Evolutionary conservation across 306 rosid genomes (phyloP).

Genomic region (Trifolium repens): DNA sequence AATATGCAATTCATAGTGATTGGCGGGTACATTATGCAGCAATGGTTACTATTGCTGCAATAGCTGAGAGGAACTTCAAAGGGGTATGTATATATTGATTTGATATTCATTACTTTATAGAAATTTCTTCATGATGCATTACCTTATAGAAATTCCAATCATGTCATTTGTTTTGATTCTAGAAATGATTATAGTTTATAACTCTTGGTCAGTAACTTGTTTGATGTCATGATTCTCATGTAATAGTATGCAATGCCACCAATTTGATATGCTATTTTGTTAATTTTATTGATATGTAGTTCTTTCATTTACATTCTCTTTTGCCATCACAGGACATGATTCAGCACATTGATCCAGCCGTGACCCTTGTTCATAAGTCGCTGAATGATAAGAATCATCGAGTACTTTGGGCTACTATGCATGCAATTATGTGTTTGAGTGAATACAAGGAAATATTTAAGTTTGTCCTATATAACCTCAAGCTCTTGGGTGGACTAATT

Average conservation of each 20-base stretch:
- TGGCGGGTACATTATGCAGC: conserved; percentile 43
- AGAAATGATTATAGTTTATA: no score
- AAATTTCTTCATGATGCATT: not conserved
- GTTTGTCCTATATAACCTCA: not conserved
- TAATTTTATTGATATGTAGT: not conserved
- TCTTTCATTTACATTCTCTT: not conserved
- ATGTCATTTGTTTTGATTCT: not conserved
- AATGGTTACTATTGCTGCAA: not conserved
- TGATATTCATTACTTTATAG: not conserved
- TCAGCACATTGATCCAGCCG: not conserved
- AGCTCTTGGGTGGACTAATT: conserved; percentile 13
- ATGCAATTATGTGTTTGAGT: not conserved
- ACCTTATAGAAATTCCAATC: not conserved
- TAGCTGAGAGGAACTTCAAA: conserved; percentile 1
- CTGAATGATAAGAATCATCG: conserved; percentile 27
- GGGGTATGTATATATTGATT: conserved; percentile 3
- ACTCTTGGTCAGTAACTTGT: not conserved
- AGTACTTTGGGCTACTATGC: conserved; percentile 34
- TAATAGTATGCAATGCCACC: not conserved
- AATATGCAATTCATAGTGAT: not conserved
- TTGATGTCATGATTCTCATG: not conserved
- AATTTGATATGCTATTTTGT: not conserved
- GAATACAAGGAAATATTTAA: not conserved
- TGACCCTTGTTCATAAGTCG: not conserved
- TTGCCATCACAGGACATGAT: conserved; percentile 21